phyloP scores from a whole-genome alignment of 2,329 filamentous ascomycete species.

The Penicillium sp. region DNA sequence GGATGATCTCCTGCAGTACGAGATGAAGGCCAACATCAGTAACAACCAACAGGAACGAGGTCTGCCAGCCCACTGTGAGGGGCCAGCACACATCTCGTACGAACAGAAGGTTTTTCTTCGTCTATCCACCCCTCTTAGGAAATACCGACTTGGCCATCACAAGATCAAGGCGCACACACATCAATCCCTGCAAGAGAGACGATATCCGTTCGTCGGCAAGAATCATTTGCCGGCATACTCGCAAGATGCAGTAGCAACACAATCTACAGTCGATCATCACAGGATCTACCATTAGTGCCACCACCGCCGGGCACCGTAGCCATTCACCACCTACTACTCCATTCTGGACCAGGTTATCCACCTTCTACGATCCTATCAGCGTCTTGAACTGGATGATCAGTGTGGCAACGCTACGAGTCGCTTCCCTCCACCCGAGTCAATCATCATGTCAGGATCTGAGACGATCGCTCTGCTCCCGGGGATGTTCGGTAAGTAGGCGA shows the following conservation, averaged over 20 bases:
- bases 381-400: background rate
- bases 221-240: constrained; percentile 20
- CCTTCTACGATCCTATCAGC: background rate
- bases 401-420: background rate
- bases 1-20: constrained; percentile 23
- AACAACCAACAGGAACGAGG: background rate
- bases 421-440: constrained; percentile 8
- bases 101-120: background rate
- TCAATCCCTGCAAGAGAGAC: background rate
- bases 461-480: constrained; percentile 11
- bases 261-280: constrained; percentile 18
- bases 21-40: background rate
- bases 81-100: background rate
- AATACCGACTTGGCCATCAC: background rate
- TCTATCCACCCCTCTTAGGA: background rate
- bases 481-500: constrained; percentile 8
- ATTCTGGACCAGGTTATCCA: background rate
- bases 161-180: background rate
- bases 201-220: constrained; percentile 15
- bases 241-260: background rate
- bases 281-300: constrained; percentile 24
- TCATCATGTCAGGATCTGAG: constrained; percentile 17
- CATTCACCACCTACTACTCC: background rate
- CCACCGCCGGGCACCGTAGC: background rate
- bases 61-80: background rate